phyloP scores from a whole-genome alignment of 768 basidiomycete species.

The Mycena chlorophos region DNA sequence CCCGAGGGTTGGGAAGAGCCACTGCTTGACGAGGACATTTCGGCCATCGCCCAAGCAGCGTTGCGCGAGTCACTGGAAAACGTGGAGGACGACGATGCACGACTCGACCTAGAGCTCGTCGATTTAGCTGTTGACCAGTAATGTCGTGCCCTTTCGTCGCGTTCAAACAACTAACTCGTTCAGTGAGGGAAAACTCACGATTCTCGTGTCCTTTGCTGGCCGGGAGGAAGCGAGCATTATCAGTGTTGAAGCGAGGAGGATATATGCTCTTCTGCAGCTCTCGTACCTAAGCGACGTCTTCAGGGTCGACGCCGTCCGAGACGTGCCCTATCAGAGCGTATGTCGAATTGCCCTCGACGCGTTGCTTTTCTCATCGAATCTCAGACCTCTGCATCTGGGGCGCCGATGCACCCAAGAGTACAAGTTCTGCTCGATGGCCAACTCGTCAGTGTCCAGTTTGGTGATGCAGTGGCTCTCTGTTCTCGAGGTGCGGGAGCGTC shows the following conservation, averaged over 20 bases:
- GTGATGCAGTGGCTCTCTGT: constrained; percentile 73
- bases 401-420: constrained; percentile 71
- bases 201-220: constrained; percentile 70
- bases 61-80: constrained; percentile 44
- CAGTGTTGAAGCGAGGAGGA: constrained; percentile 48
- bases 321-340: constrained; percentile 78
- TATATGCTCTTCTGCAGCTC: constrained; percentile 63
- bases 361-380: neutral
- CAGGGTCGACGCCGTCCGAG: constrained; percentile 48
- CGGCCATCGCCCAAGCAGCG: constrained; percentile 45
- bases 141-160: no score
- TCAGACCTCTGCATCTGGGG: constrained; percentile 65
- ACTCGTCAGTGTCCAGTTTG: constrained; percentile 66
- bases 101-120: constrained; percentile 71
- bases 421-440: constrained; percentile 60
- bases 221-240: constrained; percentile 44
- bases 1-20: constrained; percentile 72
- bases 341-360: constrained; percentile 25
- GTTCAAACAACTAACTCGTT: no score
- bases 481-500: constrained; percentile 50
- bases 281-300: constrained; percentile 43
- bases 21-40: constrained; percentile 56
- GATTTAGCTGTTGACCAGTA: constrained; percentile 69
- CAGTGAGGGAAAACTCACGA: constrained; percentile 54
- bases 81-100: constrained; percentile 41